Evolutionary conservation across 1,284 basidiomycete species (phyloP), one percentile per base, ranked within the genome.

Genomic region (Stygiomarasmius scandens): DNA sequence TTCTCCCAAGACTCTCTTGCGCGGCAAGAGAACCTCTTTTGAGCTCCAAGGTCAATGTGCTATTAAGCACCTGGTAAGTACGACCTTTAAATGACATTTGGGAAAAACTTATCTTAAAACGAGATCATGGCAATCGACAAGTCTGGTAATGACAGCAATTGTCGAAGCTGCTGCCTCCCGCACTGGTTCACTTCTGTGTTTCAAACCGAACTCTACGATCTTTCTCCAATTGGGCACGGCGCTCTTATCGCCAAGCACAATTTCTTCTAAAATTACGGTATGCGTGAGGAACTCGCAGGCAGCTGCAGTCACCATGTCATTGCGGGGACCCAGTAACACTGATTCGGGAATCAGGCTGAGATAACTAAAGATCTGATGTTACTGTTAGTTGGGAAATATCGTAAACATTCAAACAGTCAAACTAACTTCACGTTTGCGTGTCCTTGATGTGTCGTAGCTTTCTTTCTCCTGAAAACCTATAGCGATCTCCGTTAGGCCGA

Each of bases 1-100:
- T 75, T 49, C 86, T 80, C 4, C 91, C 87, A 44, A 94, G 77
- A 65, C 89, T 89, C 71, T 95, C 93, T 65, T 94, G 89, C 64
- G 88, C 76, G 1, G 77, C 69, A 24, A 87, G 73, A 14, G 78
- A 73, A 36, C 84, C 80, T 25, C 72, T 73, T 58, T 73, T 77
- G 62, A 93, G 84, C 56, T 93, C 90, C 56, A 72, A 72, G 56
- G 93, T 86, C 68, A 92, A 77, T 67, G 87, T 92, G 66, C 52
- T 63, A 36, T 67, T 60, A 38, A 55, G 54, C 52, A 53, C 55
- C 38, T 44, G 52, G 43, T 51, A 56, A 56, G 49, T 55, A 27
- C 43, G 11, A 27, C 36, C 24, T 36, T 55, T 52, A 55, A 22
- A 52, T 44, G 22, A 44, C 23, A 38, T 41, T 38, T 36, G 55